Base-by-base conservation (phyloP, 164 flowering plant species). In the Berberis thunbergii region DNA sequence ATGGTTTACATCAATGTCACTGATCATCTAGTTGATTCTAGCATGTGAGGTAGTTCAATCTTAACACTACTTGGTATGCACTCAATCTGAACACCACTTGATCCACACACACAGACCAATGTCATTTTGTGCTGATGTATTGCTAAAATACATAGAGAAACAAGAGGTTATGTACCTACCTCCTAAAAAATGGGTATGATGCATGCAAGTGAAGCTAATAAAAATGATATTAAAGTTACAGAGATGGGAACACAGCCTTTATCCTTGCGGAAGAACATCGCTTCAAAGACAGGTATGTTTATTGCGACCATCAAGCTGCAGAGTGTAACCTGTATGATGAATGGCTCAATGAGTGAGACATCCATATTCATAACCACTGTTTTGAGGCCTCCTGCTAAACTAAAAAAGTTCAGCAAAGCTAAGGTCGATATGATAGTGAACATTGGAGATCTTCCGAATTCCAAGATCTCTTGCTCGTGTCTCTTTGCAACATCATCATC, bases 361-460 rank as follows among this genome's bases (percentile, higher is more conserved):
- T 55, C 69, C 59, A 5, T 42, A 6, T 8, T 62, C 54, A 66
- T 41, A 13, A 70, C n/a, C n/a, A 70, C 67, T 49, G 62, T 53
- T 63, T 39, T 67, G 6, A 75, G 13, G n/a, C 63, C 69, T 4
- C 55, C 56, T 8, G 58, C 42, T 26, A 78, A 65, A 10, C 58
- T 44, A 7, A 68, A 39, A 42, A 78, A 65, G 54, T 75, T 73
- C 50, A 70, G 8, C 63, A 70, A 38, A 1, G 77, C 73, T 4
- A 73, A 10, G 4, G 72, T 70, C 7, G 79, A 67, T 54, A 73
- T 44, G 55, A 73, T 61, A 7, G 57, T 65, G 41, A 78, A 78
- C 79, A 78, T 68, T 2, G 77, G 75, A 46, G 81, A 78, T 3
- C 64, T 56, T 2, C 80, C 80, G 39, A 77, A 77, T 72, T 77